A percentile compares a stretch with the other conserved stretches of the same genome.
phyloP scores from a whole-genome alignment of 495 filamentous ascomycete species.

The Aspergillus indologenus region DNA sequence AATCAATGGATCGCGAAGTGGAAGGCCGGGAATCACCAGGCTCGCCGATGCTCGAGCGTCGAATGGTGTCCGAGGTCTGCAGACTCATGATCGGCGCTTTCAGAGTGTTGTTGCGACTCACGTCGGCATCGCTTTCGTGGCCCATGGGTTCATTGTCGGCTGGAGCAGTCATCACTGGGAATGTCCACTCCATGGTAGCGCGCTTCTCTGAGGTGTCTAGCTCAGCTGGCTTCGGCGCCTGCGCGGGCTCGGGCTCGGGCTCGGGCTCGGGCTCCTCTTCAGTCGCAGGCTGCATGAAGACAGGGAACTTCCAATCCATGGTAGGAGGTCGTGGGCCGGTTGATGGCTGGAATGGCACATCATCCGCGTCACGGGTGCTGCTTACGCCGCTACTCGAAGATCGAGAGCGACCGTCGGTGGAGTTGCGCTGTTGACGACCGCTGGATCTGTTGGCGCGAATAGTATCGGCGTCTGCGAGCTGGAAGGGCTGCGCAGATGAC shows the following conservation, averaged over 20 bases:
- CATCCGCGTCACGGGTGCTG: constrained; percentile 22
- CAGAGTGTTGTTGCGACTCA: constrained; percentile 35
- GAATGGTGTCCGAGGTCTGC: constrained; percentile 17
- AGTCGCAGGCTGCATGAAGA: constrained; percentile 25
- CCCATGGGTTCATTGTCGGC: constrained; percentile 16
- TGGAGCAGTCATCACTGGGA: constrained; percentile 38
- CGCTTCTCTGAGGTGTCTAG: constrained; percentile 12
- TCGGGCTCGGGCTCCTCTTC: constrained; percentile 20
- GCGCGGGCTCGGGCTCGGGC: constrained; percentile 18
- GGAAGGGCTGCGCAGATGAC: constrained; percentile 42
- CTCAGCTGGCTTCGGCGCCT: constrained; percentile 3
- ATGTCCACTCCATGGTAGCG: constrained; percentile 43
- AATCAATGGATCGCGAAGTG: constrained; percentile 37
- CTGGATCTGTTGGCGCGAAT: constrained; percentile 49
- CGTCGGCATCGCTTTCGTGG: constrained; percentile 18
- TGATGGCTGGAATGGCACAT: constrained; percentile 30
- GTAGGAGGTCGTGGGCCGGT: constrained; percentile 45
- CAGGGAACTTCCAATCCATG: constrained; percentile 50
- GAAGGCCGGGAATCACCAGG: constrained; percentile 37
- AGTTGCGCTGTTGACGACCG: constrained; percentile 35
- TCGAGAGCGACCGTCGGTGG: constrained; percentile 35
- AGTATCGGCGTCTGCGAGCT: constrained; percentile 49
- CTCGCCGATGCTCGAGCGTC: constrained; percentile 22
- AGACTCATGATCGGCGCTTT: constrained; percentile 28
- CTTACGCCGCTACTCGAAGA: constrained; percentile 30